Base-by-base conservation (phyloP, 2,329 filamentous ascomycete species). In the Xylariaceae sp. region DNA sequence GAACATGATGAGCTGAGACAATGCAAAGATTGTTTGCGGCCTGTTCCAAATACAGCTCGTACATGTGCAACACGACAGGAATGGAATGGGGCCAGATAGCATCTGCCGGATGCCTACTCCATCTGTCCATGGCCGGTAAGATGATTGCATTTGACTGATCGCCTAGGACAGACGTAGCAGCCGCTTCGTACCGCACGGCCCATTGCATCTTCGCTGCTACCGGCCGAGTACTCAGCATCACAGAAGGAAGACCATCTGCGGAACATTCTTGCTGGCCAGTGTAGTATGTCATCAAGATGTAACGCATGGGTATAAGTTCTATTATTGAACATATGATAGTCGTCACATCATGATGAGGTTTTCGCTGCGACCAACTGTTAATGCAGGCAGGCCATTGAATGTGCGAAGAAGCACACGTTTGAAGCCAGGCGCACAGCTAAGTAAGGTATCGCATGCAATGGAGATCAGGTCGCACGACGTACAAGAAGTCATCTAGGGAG, bases 31-130 rank as follows among this genome's bases (percentile, higher is more conserved):
- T 51, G 48, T 48, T 51, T 49, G 48, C 45, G 48, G 51, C n/a
- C 15, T 47, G 47, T 42, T 41, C 30, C 44, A 45, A 54, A 42
- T 49, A 57, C 50, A 48, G 48, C 51, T 58, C 39, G 45, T 54
- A 58, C 57, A 43, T 42, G 59, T 62, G 42, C 51, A 11, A 62
- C 58, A 48, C 49, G 51, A 50, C 40, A 39, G 43, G 47, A 17
- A 39, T 32, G 39, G 51, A 33, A 43, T 41, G 46, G 41, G 33
- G 45, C 48, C 42, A 35, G 46, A 31, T 42, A 6, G 49, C 52
- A 52, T 48, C n/a, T 56, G 47, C 52, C 56, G 57, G 51, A 45
- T 50, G 52, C 44, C 39, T 49, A 51, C 48, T 19, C 46, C 40
- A 54, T 55, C 55, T 47, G 27, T 33, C n/a, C 47, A 42, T 7